phyloP scores from a whole-genome alignment of 129 eudicot species.

The Glebionis coronaria region DNA sequence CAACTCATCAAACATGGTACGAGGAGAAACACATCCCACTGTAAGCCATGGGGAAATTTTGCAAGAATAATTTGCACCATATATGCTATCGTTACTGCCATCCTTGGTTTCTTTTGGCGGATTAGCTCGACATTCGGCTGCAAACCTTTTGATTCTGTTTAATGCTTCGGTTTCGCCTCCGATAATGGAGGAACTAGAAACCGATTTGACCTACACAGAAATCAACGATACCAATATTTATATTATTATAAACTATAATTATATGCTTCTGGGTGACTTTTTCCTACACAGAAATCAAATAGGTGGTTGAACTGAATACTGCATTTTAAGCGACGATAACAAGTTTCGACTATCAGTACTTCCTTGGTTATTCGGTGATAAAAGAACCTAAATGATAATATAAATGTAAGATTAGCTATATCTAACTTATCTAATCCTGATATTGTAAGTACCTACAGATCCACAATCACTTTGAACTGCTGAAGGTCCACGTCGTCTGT shows the following conservation, averaged over 20 bases:
- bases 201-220: constrained; percentile 55
- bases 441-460: too few relatives aligned
- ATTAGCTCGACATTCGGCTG: constrained; percentile 76
- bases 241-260: too few relatives aligned
- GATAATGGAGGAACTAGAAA: constrained; percentile 56
- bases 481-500: too few relatives aligned
- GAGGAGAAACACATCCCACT: constrained; percentile 91
- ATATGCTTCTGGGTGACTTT: too few relatives aligned
- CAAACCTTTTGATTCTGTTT: constrained; percentile 75
- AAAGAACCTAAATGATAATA: background rate
- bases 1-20: constrained; percentile 81
- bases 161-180: constrained; percentile 96
- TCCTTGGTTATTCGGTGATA: background rate
- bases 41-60: constrained; percentile 98
- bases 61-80: constrained; percentile 95
- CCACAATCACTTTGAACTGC: too few relatives aligned
- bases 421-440: background rate
- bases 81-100: constrained; percentile 62
- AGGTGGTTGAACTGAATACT: background rate
- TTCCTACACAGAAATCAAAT: background rate
- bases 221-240: background rate
- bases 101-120: constrained; percentile 59
- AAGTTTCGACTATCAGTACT: background rate
- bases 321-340: background rate
- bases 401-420: background rate